Conservation (phyloP, 345 rosid genomes). For the Brassica carinata region DNA sequence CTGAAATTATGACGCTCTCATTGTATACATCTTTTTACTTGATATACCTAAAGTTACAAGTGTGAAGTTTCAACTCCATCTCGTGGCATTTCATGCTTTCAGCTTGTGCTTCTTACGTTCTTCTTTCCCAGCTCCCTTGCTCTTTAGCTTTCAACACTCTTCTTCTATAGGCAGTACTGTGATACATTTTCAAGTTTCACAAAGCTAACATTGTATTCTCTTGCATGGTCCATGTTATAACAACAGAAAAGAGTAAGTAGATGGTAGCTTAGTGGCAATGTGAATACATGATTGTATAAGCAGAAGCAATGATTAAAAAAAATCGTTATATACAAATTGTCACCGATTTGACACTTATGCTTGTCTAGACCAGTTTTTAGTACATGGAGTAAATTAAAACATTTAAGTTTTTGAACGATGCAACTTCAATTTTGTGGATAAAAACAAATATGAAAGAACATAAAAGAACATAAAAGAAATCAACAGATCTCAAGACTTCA, state of each 20-base stretch:
- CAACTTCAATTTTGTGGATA: not conserved
- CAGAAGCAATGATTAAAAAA: not conserved
- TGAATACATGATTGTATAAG: not conserved
- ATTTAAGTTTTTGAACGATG: not conserved
- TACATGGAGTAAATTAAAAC: not conserved
- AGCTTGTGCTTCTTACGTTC: constrained; percentile 90
- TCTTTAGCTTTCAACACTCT: constrained; percentile 78
- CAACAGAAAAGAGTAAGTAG: not conserved
- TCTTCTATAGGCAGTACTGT: constrained; percentile 72
- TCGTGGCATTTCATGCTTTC: constrained; percentile 87
- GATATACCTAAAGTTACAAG: not conserved
- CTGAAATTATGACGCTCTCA: constrained; percentile 7
- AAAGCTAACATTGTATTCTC: not conserved
- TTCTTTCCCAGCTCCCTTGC: constrained; percentile 76
- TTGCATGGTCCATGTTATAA: not conserved
- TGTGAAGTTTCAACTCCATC: constrained; percentile 58
- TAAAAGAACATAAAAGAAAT: not conserved
- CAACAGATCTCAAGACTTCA: not conserved
- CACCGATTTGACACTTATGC: no score
- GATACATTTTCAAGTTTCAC: not conserved
- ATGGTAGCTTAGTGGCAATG: not conserved
- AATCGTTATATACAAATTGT: no score
- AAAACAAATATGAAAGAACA: not conserved
- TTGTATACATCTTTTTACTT: not conserved
- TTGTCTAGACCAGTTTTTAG: not conserved